Base-by-base conservation (phyloP, 2,329 filamentous ascomycete genomes). In the Cytospora leucostoma region DNA sequence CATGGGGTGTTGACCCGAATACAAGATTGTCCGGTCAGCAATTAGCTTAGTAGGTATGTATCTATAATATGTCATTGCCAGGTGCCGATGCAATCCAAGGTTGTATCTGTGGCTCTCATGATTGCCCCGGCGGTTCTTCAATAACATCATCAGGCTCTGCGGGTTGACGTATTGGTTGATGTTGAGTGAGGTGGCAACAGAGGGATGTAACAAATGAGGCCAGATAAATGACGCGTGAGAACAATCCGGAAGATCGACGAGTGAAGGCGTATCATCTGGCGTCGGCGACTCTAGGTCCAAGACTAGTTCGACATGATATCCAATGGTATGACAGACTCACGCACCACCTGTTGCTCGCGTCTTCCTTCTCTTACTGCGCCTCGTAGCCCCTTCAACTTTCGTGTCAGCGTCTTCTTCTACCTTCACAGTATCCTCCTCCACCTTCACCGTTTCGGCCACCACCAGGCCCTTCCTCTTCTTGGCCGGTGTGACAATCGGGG, bases 381-480 rank as follows among this genome's bases (percentile, higher is more conserved):
- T 55, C 10, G n/a, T 47, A 35, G 49, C 27, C 3, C 35, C 32
- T 12, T 32, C n/a, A 10, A 21, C 27, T 60, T 3, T 0, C 21
- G 10, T 40, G 13, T 17, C 13, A 15, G 37, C 12, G 37, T 12
- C 35, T 27, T 37, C 19, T 8, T 19, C 32, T 54, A 3, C 0
- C 21, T 6, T 40, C 13, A 12, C 15, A 17, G 38, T 2, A 40
- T 37, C 49, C n/a, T 19, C 52, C 6, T 66, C 59, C 37, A 68
- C 59, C 40, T 68, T 69, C 10, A 67, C 57, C 7, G 50, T 66
- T 17, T 63, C 51, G 21, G 67, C 55, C 35, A 62, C 67, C 4
- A 57, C 56, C 13, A 60, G 56, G 3, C 6, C 35, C 53, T 66
- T 67, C 11, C 69, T 64, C 61, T 68, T 70, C 54, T 54, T 65